Base-by-base conservation (phyloP, 768 basidiomycete species). In the Boletellus emodensis region DNA sequence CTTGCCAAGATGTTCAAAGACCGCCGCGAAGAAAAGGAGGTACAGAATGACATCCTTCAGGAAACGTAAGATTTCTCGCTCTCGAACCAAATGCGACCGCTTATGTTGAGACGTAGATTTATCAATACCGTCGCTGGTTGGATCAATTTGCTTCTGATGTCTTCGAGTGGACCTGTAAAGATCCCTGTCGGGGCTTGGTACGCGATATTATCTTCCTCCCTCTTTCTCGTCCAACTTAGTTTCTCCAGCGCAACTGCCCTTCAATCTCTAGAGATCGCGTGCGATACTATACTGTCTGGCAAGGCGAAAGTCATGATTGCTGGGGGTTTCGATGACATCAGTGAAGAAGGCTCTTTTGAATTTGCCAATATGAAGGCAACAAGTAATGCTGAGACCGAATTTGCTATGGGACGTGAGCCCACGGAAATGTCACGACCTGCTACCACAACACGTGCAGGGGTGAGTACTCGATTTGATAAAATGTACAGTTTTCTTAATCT, bases 331-430 rank as follows among this genome's bases (percentile, higher is more conserved):
- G 96, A 99, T 63, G 96, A 99, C 67, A 82, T 98, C 67, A 90
- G 87, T 56, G 96, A 99, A 70, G 96, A 99, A 72, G 96, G 95
- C 15, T 97, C 95, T 8, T 97, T 85, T 69, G 95, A 99, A 70
- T 99, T 99, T 71, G 96, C 94, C 44, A 97, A 98, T 76, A 99
- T 99, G 96, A 96, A 97, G 72, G 96, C 96, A 1, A 99, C 96
- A 6, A 92, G 89, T 72, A 97, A 95, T 63, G 87, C 94, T 1
- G 91, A 94, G 70, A 91, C 91, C 28, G 96, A 99, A 69, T 90
- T 97, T 63, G 95, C 94, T 4, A 96, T 96, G 89, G 96, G 96
- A 54, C 94, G 96, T 59, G 96, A 99, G 70, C 94, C 96, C 6
- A 93, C 90, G 35, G 96, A 99, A 70, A 94, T 98, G 89, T 99